A percentile compares a stretch with the other conserved stretches of the same genome.
These are phyloP conservation scores for Puccinia horiana DNA, from an alignment of 1,284 basidiomycete species.

Conservation along the genomic window DNA sequence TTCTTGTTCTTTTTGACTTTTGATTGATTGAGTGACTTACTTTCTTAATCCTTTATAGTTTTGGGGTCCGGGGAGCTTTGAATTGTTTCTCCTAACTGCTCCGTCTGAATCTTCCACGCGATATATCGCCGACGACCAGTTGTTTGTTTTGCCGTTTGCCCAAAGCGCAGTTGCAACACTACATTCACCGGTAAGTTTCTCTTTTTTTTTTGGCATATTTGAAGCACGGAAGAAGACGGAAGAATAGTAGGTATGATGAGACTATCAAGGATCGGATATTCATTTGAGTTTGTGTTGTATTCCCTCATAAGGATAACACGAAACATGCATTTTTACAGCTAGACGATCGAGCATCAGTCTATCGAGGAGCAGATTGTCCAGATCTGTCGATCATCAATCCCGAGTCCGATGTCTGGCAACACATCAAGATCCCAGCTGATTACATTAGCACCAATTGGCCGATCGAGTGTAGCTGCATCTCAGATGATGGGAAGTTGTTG, in stretches of 20 bases:
- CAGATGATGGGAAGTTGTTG: slow-evolving; percentile 83
- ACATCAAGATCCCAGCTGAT: slow-evolving; percentile 82
- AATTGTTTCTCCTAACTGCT: slow-evolving; percentile 32
- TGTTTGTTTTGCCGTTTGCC: slow-evolving; percentile 86
- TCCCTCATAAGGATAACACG: slow-evolving; percentile 70
- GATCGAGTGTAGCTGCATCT: slow-evolving; percentile 86
- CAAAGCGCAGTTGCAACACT: slow-evolving; percentile 91
- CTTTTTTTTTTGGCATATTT: neutral
- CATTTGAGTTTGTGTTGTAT: neutral
- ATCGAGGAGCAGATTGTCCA: slow-evolving; percentile 92
- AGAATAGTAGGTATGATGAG: neutral
- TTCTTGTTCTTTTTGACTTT: neutral
- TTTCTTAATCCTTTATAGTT: slow-evolving; percentile 57
- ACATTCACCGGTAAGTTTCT: slow-evolving; percentile 68
- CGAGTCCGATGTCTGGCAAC: slow-evolving; percentile 97
- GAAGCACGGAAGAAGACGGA: too few species aligned
- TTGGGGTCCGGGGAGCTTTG: slow-evolving; percentile 48
- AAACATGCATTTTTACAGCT: slow-evolving; percentile 92
- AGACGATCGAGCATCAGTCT: slow-evolving; percentile 91
- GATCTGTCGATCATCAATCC: slow-evolving; percentile 98
- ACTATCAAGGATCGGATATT: slow-evolving; percentile 68
- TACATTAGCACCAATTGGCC: slow-evolving; percentile 95
- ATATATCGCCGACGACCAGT: slow-evolving; percentile 61
- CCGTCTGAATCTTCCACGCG: neutral
- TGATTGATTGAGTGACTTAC: neutral